Evolutionary conservation across 129 eudicot genomes (phyloP).

Genomic region (Erigeron canadensis): DNA sequence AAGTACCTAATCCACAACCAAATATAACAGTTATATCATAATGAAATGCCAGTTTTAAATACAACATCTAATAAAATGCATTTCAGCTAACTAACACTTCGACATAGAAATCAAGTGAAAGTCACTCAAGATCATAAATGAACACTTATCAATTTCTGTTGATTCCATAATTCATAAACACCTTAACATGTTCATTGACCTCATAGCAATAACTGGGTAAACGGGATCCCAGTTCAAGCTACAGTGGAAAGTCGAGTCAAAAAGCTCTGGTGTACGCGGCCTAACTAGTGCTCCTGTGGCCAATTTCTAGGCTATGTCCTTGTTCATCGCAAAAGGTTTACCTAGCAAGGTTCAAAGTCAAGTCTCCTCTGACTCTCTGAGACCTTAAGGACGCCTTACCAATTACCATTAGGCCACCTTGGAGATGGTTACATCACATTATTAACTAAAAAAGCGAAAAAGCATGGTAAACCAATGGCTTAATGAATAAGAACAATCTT

Average conservation of each 20-base stretch:
- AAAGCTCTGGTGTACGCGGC: too few species aligned
- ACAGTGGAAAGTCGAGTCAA: too few species aligned
- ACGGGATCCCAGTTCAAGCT: too few species aligned
- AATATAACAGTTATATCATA: constrained; percentile 8
- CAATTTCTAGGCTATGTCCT: too few species aligned
- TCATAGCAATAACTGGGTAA: background rate
- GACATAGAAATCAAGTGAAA: background rate
- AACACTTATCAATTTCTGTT: background rate
- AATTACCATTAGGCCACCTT: too few species aligned
- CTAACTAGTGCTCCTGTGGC: too few species aligned
- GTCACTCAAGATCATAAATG: background rate
- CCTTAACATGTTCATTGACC: background rate
- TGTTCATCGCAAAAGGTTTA: too few species aligned
- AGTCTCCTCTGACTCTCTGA: too few species aligned
- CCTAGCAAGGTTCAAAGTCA: too few species aligned
- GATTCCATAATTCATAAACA: background rate
- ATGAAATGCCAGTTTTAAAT: constrained; percentile 2
- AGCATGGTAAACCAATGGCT: background rate
- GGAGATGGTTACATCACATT: too few species aligned
- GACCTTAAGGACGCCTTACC: too few species aligned
- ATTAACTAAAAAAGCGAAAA: too few species aligned
- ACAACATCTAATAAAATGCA: background rate
- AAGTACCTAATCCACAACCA: constrained; percentile 54
- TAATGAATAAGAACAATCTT: background rate
- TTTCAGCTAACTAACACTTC: background rate